phyloP scores from a whole-genome alignment of 164 flowering plant genomes.

The Tinospora cordifolia region DNA sequence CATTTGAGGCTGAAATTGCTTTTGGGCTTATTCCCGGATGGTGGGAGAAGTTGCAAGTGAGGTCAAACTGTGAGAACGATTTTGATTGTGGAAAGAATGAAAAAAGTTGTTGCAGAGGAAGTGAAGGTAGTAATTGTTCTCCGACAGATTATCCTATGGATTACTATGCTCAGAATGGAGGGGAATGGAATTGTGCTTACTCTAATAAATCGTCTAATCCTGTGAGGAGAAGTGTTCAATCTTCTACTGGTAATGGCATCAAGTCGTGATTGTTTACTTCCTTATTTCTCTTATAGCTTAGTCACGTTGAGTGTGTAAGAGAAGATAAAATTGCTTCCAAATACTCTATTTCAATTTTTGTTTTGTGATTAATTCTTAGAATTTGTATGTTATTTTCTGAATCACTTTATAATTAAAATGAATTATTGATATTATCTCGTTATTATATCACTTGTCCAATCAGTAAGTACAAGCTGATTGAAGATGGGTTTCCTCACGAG shows the following conservation, averaged over 20 bases:
- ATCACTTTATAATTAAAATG: conserved; percentile 19
- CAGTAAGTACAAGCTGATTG: too few species aligned
- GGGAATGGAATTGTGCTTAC: conserved; percentile 83
- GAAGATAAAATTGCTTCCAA: neutral
- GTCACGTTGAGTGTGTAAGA: neutral
- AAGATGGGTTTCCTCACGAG: too few species aligned
- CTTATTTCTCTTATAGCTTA: neutral
- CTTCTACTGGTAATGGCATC: conserved; percentile 23
- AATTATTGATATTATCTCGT: too few species aligned
- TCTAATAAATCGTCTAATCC: conserved; percentile 44
- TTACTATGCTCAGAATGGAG: conserved; percentile 96
- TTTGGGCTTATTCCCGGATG: conserved; percentile 72
- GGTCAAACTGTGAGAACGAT: conserved; percentile 15
- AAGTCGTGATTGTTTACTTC: neutral
- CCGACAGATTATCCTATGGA: conserved; percentile 84
- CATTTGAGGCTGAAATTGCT: conserved; percentile 94
- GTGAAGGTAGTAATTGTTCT: conserved; percentile 13
- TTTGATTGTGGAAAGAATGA: conserved; percentile 22
- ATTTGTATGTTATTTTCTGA: neutral
- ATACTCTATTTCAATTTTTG: neutral
- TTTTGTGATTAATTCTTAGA: neutral
- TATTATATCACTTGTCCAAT: too few species aligned
- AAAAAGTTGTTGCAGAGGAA: conserved; percentile 28
- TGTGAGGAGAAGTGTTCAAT: conserved; percentile 23
- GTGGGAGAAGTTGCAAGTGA: conserved; percentile 60